Percentiles rank a stretch among this genome's conserved stretches.
phyloP scores from a whole-genome alignment of 768 basidiomycete species.

The Leccinum longicurvipes region DNA sequence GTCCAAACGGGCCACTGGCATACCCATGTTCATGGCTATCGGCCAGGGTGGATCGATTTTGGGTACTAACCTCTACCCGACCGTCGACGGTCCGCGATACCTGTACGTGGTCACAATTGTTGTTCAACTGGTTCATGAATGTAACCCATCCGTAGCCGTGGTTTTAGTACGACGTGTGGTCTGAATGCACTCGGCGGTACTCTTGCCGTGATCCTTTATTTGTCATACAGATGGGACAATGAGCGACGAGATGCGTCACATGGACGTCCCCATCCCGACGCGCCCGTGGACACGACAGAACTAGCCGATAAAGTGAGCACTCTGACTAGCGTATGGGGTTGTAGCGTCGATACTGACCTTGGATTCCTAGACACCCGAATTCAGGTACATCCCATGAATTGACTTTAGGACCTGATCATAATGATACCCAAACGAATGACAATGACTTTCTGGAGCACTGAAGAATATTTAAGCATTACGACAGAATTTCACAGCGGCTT shows the following conservation, averaged over 20 bases:
- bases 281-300: conserved; percentile 56
- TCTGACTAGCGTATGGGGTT: too few species aligned
- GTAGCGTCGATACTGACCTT: background rate
- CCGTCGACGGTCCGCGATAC: conserved; percentile 60
- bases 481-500: background rate
- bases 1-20: conserved; percentile 71
- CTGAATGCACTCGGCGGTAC: conserved; percentile 15
- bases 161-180: conserved; percentile 53
- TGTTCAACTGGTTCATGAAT: background rate
- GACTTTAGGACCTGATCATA: background rate
- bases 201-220: conserved; percentile 47
- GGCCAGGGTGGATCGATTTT: conserved; percentile 75
- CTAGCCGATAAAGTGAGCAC: conserved; percentile 61
- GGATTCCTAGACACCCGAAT: conserved; percentile 13
- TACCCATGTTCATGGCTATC: conserved; percentile 77
- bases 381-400: conserved; percentile 19
- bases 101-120: conserved; percentile 40
- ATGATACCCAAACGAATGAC: background rate
- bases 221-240: conserved; percentile 64
- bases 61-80: conserved; percentile 69
- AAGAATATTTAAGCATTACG: background rate
- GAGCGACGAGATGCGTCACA: conserved; percentile 47
- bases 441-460: background rate
- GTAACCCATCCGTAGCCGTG: conserved; percentile 34
- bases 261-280: conserved; percentile 45